These are phyloP conservation scores for Phaeosphaeriaceae sp. DNA, from an alignment of 2,329 filamentous ascomycete genomes.

Conservation along the genomic window DNA sequence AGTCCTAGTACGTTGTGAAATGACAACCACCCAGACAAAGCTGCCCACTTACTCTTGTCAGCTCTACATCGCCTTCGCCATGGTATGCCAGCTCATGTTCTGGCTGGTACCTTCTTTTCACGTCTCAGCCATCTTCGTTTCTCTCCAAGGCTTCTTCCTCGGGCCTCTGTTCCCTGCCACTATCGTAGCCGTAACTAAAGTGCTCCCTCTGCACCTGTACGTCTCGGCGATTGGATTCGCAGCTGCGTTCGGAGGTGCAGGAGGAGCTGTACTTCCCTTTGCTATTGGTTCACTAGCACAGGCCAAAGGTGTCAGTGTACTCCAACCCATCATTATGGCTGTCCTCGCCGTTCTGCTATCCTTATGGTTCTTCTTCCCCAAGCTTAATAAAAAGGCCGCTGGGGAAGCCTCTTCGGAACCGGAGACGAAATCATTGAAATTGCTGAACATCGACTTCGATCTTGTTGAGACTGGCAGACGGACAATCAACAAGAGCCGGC, in stretches of 20 bases:
- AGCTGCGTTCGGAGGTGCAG: slow-evolving; percentile 75
- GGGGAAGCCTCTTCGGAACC: too few species aligned
- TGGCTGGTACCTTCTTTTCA: slow-evolving; percentile 79
- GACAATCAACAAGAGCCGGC: too few species aligned
- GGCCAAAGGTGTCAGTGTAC: slow-evolving; percentile 60
- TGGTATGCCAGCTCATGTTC: slow-evolving; percentile 72
- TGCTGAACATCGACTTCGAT: too few species aligned
- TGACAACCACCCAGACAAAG: too few species aligned
- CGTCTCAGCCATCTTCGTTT: slow-evolving; percentile 72
- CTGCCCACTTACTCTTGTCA: slow-evolving; percentile 37
- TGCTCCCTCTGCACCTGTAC: slow-evolving; percentile 75
- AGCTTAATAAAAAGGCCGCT: too few species aligned
- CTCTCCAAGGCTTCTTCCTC: slow-evolving; percentile 76
- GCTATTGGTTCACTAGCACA: slow-evolving; percentile 71
- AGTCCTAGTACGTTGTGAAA: too few species aligned
- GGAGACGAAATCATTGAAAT: too few species aligned
- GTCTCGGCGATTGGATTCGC: slow-evolving; percentile 79
- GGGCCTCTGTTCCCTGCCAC: slow-evolving; percentile 78
- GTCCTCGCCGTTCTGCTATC: slow-evolving; percentile 56
- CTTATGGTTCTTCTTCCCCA: slow-evolving; percentile 55
- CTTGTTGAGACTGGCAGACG: too few species aligned
- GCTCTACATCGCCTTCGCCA: slow-evolving; percentile 67
- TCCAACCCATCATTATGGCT: slow-evolving; percentile 64
- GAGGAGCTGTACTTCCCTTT: slow-evolving; percentile 69
- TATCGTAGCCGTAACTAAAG: slow-evolving; percentile 73